phyloP scores from a whole-genome alignment of 257 asterid species.

The Schizonepeta tenuifolia region DNA sequence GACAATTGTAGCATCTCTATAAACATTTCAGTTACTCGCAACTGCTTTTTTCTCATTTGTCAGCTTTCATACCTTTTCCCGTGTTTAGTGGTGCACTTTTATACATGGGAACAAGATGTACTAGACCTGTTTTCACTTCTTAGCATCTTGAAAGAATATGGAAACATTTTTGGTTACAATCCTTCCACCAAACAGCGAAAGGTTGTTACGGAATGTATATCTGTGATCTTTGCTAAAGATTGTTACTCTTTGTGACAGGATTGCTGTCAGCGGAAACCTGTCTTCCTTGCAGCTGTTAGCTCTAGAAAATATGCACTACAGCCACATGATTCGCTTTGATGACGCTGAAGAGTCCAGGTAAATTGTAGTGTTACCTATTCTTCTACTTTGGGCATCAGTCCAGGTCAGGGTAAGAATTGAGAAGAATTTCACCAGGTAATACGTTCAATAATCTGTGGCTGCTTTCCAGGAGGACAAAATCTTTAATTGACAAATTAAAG shows the following conservation, averaged over 20 bases:
- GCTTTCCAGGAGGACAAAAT: constrained; percentile 65
- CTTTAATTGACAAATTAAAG: constrained; percentile 64
- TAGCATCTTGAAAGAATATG: constrained; percentile 10
- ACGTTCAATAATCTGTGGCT: constrained; percentile 31
- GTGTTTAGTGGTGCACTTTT: constrained; percentile 1
- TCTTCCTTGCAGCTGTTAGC: constrained; percentile 73
- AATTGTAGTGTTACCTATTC: constrained; percentile 24
- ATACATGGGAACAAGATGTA: constrained; percentile 7
- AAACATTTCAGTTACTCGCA: not conserved
- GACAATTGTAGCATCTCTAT: not conserved
- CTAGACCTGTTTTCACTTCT: constrained; percentile 20
- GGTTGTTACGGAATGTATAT: constrained; percentile 2
- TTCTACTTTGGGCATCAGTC: constrained; percentile 7
- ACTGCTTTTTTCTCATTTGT: constrained; percentile 22
- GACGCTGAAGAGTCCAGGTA: constrained; percentile 86
- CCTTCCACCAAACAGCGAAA: constrained; percentile 8
- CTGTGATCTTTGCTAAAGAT: constrained; percentile 32
- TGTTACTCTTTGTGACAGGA: constrained; percentile 52
- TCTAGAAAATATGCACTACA: constrained; percentile 91
- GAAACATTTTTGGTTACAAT: not conserved
- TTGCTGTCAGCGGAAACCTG: constrained; percentile 65
- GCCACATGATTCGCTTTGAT: constrained; percentile 94
- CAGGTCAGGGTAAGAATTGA: constrained; percentile 12
- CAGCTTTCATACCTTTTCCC: constrained; percentile 2
- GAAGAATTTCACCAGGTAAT: not conserved